phyloP scores from a whole-genome alignment of 768 basidiomycete species.

The Lentinula boryana region DNA sequence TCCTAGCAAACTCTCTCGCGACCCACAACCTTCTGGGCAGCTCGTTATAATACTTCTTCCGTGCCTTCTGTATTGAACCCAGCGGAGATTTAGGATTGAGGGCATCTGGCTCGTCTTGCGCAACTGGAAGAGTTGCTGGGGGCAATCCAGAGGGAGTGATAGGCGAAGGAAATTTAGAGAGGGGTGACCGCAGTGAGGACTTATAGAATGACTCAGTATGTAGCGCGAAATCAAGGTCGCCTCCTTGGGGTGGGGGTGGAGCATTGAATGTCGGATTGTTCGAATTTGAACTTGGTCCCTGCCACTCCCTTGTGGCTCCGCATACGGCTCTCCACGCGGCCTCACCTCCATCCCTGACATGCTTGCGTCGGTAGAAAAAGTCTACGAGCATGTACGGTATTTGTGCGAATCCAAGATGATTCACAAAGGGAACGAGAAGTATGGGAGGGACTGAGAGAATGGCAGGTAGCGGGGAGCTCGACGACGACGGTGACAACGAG shows the following conservation, averaged over 20 bases:
- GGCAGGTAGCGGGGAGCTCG: conserved; percentile 41
- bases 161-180: neutral
- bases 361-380: conserved; percentile 84
- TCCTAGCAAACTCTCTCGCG: conserved; percentile 67
- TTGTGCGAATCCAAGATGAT: conserved; percentile 76
- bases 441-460: conserved; percentile 78
- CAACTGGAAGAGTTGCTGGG: neutral
- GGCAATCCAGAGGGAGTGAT: neutral
- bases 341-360: conserved; percentile 77
- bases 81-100: conserved; percentile 26
- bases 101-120: conserved; percentile 19
- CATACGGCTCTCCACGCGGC: conserved; percentile 73
- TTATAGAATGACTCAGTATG: conserved; percentile 65
- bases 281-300: conserved; percentile 21
- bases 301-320: conserved; percentile 55
- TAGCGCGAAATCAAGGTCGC: conserved; percentile 75
- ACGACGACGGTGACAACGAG: conserved; percentile 17
- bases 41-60: conserved; percentile 70
- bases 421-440: conserved; percentile 66
- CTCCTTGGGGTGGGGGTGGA: conserved; percentile 15
- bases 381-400: conserved; percentile 88
- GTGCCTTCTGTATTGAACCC: conserved; percentile 57
- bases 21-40: conserved; percentile 61
- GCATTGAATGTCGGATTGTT: conserved; percentile 10
- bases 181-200: conserved; percentile 28